Percentiles rank a stretch among this genome's conserved stretches.
Evolutionary conservation across 176 grass and related monocot species (phyloP).

Genomic region (Bothriochloa decipiens): DNA sequence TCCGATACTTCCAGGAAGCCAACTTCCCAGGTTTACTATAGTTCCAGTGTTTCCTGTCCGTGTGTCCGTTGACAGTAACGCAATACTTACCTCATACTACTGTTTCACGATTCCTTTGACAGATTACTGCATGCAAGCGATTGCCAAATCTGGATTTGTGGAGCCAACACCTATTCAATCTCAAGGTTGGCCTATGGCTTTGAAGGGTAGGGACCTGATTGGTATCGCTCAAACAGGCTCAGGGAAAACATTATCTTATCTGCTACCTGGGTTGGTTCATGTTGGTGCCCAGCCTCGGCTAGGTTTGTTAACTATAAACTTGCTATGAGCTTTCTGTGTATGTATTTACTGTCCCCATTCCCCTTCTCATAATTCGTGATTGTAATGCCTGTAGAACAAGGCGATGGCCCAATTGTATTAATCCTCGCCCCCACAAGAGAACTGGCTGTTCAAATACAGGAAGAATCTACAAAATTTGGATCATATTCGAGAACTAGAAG

Average conservation of each 20-base stretch:
- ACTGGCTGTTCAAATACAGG: slow-evolving; percentile 94
- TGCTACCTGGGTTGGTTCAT: slow-evolving; percentile 86
- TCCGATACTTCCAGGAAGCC: slow-evolving; percentile 89
- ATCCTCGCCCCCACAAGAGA: slow-evolving; percentile 97
- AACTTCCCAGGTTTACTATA: slow-evolving; percentile 69
- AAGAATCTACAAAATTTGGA: slow-evolving; percentile 90
- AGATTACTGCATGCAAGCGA: slow-evolving; percentile 83
- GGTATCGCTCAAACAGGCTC: slow-evolving; percentile 97
- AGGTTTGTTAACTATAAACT: slow-evolving; percentile 59
- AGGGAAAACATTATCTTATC: slow-evolving; percentile 90
- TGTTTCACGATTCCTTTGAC: slow-evolving; percentile 16
- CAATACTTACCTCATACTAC: not conserved
- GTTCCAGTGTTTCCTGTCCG: not conserved
- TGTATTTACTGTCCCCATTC: not conserved
- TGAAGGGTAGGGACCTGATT: slow-evolving; percentile 94
- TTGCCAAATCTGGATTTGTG: slow-evolving; percentile 73
- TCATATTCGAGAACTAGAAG: slow-evolving; percentile 74
- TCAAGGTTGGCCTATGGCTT: slow-evolving; percentile 98
- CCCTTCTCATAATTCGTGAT: slow-evolving; percentile 5
- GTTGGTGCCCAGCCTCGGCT: slow-evolving; percentile 87
- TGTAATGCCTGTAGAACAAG: slow-evolving; percentile 56
- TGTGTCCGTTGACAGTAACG: not conserved
- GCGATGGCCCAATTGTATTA: slow-evolving; percentile 87
- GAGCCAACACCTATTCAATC: slow-evolving; percentile 95
- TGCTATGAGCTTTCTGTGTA: not conserved